phyloP scores from a whole-genome alignment of 2,329 filamentous ascomycete genomes.

The Didymella sp. region DNA sequence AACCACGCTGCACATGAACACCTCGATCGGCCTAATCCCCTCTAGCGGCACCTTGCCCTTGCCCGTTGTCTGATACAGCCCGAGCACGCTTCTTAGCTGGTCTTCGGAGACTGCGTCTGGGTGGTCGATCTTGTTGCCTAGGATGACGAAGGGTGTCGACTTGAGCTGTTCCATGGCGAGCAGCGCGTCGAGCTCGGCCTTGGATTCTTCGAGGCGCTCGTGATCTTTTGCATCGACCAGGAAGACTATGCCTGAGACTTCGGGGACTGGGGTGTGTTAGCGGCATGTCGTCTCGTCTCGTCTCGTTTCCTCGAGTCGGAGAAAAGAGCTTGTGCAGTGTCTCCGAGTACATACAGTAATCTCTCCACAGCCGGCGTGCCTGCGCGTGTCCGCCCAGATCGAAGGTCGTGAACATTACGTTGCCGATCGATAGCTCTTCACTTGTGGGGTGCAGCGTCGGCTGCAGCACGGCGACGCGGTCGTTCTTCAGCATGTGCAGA shows the following conservation, averaged over 20 bases:
- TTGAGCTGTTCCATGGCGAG: conserved; percentile 95
- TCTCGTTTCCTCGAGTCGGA: too few relatives aligned
- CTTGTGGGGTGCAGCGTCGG: conserved; percentile 67
- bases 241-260: conserved; percentile 81
- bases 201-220: conserved; percentile 91
- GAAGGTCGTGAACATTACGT: conserved; percentile 88
- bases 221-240: conserved; percentile 97
- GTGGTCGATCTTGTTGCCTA: conserved; percentile 99
- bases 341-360: conserved; percentile 41
- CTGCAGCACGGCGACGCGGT: conserved; percentile 82
- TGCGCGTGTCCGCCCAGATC: conserved; percentile 62
- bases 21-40: conserved; percentile 70
- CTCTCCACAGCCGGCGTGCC: conserved; percentile 51
- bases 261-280: conserved; percentile 40
- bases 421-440: conserved; percentile 58
- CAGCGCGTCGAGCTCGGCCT: conserved; percentile 92
- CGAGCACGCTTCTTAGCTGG: conserved; percentile 88
- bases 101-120: conserved; percentile 95
- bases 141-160: conserved; percentile 94
- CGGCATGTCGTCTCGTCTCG: too few relatives aligned
- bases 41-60: conserved; percentile 50
- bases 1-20: conserved; percentile 97
- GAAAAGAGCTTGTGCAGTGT: too few relatives aligned
- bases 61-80: conserved; percentile 75
- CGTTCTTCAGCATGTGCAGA: conserved; percentile 89